Evolutionary conservation across 1,284 basidiomycete genomes (phyloP).

Genomic region (Malassezia yamatoensis): DNA sequence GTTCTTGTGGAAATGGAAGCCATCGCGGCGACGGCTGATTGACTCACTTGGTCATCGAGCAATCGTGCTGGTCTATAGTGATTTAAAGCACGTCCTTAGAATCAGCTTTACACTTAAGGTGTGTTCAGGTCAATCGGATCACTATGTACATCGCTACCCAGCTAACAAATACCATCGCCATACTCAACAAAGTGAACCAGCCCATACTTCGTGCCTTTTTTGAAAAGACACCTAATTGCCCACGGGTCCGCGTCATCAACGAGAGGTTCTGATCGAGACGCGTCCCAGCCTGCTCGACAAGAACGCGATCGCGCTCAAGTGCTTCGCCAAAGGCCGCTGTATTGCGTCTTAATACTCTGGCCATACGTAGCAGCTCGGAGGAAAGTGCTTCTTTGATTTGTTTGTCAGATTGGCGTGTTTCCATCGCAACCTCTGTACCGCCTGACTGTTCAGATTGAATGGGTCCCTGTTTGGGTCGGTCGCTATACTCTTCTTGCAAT

Average conservation of each 20-base stretch:
- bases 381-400: slow-evolving; percentile 30
- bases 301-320: slow-evolving; percentile 40
- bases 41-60: slow-evolving; percentile 1
- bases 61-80: no score
- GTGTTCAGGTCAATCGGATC: slow-evolving; percentile 36
- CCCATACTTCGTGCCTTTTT: slow-evolving; percentile 41
- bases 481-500: background rate
- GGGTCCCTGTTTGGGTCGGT: no score
- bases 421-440: no score
- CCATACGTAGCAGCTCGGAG: slow-evolving; percentile 44
- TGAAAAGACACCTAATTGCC: slow-evolving; percentile 37
- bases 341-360: slow-evolving; percentile 36
- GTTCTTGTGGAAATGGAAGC: slow-evolving; percentile 85
- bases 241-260: slow-evolving; percentile 45
- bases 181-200: slow-evolving; percentile 41
- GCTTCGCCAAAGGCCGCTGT: slow-evolving; percentile 37
- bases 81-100: no score
- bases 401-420: no score
- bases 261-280: slow-evolving; percentile 33
- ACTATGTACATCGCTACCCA: slow-evolving; percentile 45
- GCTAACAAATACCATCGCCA: slow-evolving; percentile 33
- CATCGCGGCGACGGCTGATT: slow-evolving; percentile 54
- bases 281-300: slow-evolving; percentile 35
- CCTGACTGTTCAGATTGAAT: no score
- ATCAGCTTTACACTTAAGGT: no score